phyloP scores from a whole-genome alignment of 2,329 filamentous ascomycete species.

The Endothia cerciana region DNA sequence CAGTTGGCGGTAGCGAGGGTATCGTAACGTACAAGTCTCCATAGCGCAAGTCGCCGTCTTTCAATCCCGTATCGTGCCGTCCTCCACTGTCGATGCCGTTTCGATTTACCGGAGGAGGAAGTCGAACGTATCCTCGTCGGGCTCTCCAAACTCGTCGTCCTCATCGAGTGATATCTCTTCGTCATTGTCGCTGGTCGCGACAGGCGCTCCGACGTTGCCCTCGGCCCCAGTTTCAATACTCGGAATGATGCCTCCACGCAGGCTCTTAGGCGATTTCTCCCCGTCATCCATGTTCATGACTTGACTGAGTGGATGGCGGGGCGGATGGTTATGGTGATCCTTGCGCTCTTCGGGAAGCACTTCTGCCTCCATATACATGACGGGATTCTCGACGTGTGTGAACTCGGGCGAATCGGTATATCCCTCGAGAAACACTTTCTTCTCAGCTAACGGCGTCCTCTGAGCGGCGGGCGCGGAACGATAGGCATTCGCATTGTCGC shows the following conservation, averaged over 20 bases:
- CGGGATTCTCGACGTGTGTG: slow-evolving; percentile 20
- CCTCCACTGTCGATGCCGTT: not conserved
- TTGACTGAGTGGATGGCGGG: slow-evolving; percentile 13
- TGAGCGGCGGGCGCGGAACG: not conserved
- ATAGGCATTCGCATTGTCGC: not conserved
- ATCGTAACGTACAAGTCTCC: slow-evolving; percentile 25
- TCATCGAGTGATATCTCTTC: slow-evolving; percentile 8
- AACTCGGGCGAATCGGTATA: slow-evolving; percentile 26
- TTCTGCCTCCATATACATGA: slow-evolving; percentile 20
- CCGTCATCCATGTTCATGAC: slow-evolving; percentile 6
- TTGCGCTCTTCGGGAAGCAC: slow-evolving; percentile 7
- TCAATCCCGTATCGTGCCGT: not conserved
- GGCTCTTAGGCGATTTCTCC: not conserved
- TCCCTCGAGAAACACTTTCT: slow-evolving; percentile 23
- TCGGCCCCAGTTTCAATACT: not conserved
- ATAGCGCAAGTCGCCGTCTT: not conserved
- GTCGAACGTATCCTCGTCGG: slow-evolving; percentile 28
- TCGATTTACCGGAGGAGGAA: slow-evolving; percentile 14
- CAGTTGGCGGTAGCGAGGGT: slow-evolving; percentile 15
- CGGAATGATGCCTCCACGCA: too few relatives aligned
- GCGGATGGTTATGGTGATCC: not conserved
- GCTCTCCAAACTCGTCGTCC: slow-evolving; percentile 19
- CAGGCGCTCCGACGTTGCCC: not conserved
- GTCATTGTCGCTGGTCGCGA: slow-evolving; percentile 1
- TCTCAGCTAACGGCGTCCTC: slow-evolving; percentile 3